A percentile compares a stretch with the other conserved stretches of the same genome.
Evolutionary conservation across 2,329 filamentous ascomycete species (phyloP).

Genomic region (Clonostachys rosea): DNA sequence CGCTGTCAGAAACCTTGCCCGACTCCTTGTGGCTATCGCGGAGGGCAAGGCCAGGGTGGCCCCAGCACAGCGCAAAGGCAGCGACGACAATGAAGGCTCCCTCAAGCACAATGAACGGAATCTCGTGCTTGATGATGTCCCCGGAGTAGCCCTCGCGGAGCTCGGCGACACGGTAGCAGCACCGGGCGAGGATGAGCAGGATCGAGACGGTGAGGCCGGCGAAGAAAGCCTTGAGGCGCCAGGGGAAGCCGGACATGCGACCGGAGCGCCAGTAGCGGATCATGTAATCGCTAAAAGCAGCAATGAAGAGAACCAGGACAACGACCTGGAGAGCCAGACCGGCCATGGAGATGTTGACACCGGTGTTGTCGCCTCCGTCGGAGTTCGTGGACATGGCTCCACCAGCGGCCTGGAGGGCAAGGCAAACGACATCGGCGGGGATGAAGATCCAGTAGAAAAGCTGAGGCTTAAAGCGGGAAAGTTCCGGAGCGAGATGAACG

Average conservation of each 20-base stretch:
- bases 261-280: conserved; percentile 13
- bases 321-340: conserved; percentile 44
- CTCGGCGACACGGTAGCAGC: conserved; percentile 54
- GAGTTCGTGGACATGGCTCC: conserved; percentile 38
- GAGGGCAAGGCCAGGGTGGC: conserved; percentile 35
- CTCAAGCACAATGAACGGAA: conserved; percentile 48
- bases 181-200: conserved; percentile 50
- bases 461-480: conserved; percentile 33
- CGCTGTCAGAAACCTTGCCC: too few species aligned
- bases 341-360: conserved; percentile 41
- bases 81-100: conserved; percentile 22
- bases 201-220: conserved; percentile 42
- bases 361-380: conserved; percentile 26
- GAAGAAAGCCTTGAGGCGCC: conserved; percentile 40
- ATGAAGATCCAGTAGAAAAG: conserved; percentile 44
- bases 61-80: conserved; percentile 25
- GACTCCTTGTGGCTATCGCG: conserved; percentile 4
- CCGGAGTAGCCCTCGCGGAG: conserved; percentile 49
- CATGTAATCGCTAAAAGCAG: conserved; percentile 33
- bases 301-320: conserved; percentile 36
- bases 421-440: conserved; percentile 45
- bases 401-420: conserved; percentile 44
- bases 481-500: conserved; percentile 13
- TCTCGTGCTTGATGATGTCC: conserved; percentile 45
- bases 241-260: conserved; percentile 11